phyloP scores from a whole-genome alignment of 768 basidiomycete species.

The Russula griseocarnosa region DNA sequence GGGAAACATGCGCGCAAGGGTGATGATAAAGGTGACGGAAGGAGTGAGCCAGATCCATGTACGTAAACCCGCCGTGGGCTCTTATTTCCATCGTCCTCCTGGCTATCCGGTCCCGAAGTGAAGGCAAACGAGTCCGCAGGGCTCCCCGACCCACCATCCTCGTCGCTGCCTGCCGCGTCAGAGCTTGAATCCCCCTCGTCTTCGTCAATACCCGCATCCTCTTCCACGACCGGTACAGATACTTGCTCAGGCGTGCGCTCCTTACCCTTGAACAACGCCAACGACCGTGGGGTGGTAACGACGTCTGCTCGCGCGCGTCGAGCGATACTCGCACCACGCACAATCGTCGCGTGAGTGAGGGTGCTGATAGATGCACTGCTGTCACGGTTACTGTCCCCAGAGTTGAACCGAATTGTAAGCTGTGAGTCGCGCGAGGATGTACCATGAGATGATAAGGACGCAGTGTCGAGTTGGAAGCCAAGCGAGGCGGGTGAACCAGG shows the following conservation, averaged over 20 bases:
- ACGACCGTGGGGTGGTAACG: slow-evolving; percentile 6
- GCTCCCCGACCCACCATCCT: slow-evolving; percentile 10
- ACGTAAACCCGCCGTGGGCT: slow-evolving; percentile 7
- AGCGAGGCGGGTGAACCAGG: slow-evolving; percentile 6
- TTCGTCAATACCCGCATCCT: not conserved
- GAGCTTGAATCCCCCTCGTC: slow-evolving; percentile 19
- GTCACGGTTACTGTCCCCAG: slow-evolving; percentile 22
- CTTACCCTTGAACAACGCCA: slow-evolving; percentile 15
- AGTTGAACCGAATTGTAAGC: slow-evolving; percentile 22
- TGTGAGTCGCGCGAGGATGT: slow-evolving; percentile 13
- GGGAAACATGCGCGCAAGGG: slow-evolving; percentile 23
- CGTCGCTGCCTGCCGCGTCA: slow-evolving; percentile 6
- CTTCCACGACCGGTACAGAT: slow-evolving; percentile 6
- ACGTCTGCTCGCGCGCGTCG: slow-evolving; percentile 27
- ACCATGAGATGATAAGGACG: slow-evolving; percentile 1
- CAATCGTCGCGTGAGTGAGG: slow-evolving; percentile 28
- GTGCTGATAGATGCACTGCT: slow-evolving; percentile 25
- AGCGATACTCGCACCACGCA: slow-evolving; percentile 27
- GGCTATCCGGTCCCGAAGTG: slow-evolving; percentile 26
- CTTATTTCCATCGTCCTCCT: slow-evolving; percentile 21
- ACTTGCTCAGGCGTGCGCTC: not conserved
- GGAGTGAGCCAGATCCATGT: not conserved
- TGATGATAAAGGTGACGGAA: slow-evolving; percentile 16
- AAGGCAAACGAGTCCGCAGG: slow-evolving; percentile 19
- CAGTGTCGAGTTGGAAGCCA: slow-evolving; percentile 12